Percentiles rank a stretch among this genome's conserved stretches.
phyloP scores from a whole-genome alignment of 345 rosid species.

The Eucalyptus sideroxylon region DNA sequence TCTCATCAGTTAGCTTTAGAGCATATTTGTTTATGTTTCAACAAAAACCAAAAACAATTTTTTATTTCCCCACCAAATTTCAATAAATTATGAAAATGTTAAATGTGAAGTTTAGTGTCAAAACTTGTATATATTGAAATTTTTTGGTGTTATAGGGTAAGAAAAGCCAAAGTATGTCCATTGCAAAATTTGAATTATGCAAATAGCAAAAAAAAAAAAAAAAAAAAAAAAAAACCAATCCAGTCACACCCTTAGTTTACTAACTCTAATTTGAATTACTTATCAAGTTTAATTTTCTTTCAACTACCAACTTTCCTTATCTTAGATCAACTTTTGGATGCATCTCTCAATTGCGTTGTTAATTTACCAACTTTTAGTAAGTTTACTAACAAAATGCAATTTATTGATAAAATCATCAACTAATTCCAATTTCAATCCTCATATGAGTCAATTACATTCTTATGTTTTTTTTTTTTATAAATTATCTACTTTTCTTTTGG shows the following conservation, averaged over 20 bases:
- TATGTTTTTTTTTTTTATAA: too few species aligned
- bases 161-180: not conserved
- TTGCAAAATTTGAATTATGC: not conserved
- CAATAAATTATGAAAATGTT: not conserved
- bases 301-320: not conserved
- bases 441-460: not conserved
- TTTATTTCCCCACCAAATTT: not conserved
- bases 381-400: not conserved
- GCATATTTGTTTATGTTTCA: not conserved
- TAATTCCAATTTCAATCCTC: not conserved
- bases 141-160: not conserved
- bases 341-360: not conserved
- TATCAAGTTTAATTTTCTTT: not conserved
- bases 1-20: not conserved
- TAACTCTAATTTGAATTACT: not conserved
- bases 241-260: not conserved
- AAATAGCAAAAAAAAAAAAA: not conserved
- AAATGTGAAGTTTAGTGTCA: not conserved
- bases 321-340: not conserved
- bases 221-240: not conserved
- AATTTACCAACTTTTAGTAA: not conserved
- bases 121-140: not conserved
- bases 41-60: not conserved
- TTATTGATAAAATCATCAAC: not conserved
- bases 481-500: not conserved